Percentiles rank a stretch among this genome's conserved stretches.
Evolutionary conservation across 257 asterid genomes (phyloP).

Genomic region (Fraxinus quadrangulata): DNA sequence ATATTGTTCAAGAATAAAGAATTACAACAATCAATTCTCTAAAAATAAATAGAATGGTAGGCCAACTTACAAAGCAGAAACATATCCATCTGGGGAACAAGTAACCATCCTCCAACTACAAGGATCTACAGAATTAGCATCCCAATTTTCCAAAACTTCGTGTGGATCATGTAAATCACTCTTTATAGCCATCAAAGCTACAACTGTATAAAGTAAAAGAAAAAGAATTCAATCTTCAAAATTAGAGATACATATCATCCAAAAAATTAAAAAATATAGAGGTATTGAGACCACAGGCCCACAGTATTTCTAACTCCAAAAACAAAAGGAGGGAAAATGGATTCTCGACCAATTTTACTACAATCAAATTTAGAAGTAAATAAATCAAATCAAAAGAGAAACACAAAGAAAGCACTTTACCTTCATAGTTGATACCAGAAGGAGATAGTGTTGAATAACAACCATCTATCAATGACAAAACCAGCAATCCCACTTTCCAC

Average conservation of each 20-base stretch:
- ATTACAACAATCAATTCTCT: neutral
- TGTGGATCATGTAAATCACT: constrained; percentile 69
- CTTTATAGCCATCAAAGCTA: constrained; percentile 85
- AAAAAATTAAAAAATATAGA: neutral
- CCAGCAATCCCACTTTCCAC: constrained; percentile 48
- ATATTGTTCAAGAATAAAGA: neutral
- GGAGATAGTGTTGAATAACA: constrained; percentile 89
- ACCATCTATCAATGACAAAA: constrained; percentile 49
- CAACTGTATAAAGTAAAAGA: constrained; percentile 56
- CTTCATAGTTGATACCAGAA: constrained; percentile 95
- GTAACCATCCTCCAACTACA: constrained; percentile 98
- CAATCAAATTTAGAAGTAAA: neutral
- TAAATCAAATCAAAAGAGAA: neutral
- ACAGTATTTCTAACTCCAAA: neutral
- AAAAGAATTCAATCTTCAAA: constrained; percentile 8
- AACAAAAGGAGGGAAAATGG: constrained; percentile 13
- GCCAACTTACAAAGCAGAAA: constrained; percentile 77
- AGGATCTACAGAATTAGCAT: constrained; percentile 93
- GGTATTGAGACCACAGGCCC: too few species aligned
- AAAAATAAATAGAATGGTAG: neutral
- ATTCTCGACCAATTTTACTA: neutral
- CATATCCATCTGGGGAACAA: constrained; percentile 80
- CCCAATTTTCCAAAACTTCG: constrained; percentile 90
- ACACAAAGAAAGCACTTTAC: constrained; percentile 44
- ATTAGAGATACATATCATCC: neutral